phyloP scores from a whole-genome alignment of 371 early-diverging fungal species.

The Rhizopus microsporus region DNA sequence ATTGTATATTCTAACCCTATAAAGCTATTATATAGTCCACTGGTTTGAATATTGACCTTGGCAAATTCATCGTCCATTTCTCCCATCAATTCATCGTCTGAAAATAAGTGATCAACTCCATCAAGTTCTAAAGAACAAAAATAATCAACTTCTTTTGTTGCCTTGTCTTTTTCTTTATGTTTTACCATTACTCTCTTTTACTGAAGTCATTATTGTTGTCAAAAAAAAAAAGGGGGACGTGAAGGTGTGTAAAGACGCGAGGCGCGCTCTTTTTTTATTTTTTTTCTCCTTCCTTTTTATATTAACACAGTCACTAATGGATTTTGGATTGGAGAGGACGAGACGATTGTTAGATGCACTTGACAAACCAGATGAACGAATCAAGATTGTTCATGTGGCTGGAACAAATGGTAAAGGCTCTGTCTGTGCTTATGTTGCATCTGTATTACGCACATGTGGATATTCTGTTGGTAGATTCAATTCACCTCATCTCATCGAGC shows the following conservation, averaged over 20 bases:
- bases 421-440: conserved; percentile 61
- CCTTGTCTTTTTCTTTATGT: not conserved
- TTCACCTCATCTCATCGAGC: conserved; percentile 76
- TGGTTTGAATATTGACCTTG: conserved; percentile 21
- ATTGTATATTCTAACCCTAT: not conserved
- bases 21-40: conserved; percentile 8
- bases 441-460: conserved; percentile 46
- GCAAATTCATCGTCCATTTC: conserved; percentile 22
- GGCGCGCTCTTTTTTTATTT: not conserved
- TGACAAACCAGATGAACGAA: conserved; percentile 54
- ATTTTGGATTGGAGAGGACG: conserved; percentile 72
- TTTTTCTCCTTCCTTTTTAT: not conserved
- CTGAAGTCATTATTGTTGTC: not conserved
- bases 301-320: conserved; percentile 34
- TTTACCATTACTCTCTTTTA: not conserved
- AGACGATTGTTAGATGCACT: conserved; percentile 57
- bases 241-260: not conserved
- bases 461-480: conserved; percentile 67
- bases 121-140: conserved; percentile 1
- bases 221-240: not conserved
- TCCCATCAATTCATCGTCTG: conserved; percentile 10
- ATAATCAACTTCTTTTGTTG: not conserved
- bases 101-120: conserved; percentile 2
- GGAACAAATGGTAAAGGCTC: conserved; percentile 89
- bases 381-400: conserved; percentile 73